Conservation (phyloP, 257 asterid species). For the Verbena officinalis region DNA sequence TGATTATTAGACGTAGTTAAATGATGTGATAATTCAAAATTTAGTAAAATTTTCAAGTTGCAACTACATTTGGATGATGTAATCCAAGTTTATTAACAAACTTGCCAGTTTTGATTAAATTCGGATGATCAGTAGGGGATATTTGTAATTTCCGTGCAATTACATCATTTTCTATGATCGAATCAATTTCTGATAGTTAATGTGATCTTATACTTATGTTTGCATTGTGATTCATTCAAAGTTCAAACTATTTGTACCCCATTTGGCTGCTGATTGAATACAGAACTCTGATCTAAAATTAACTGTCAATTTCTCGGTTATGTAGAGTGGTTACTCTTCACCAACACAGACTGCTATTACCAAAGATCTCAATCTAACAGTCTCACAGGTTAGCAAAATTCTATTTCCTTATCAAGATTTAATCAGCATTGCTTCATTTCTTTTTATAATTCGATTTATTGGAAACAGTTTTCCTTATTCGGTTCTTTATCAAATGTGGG, state of each 20-base stretch:
- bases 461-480: slow-evolving; percentile 77
- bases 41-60: too few species aligned
- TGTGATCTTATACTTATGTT: not conserved
- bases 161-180: not conserved
- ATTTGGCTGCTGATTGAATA: slow-evolving; percentile 3
- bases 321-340: slow-evolving; percentile 87
- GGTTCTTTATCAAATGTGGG: slow-evolving; percentile 96
- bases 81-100: too few species aligned
- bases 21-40: too few species aligned
- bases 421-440: not conserved
- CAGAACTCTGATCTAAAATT: slow-evolving; percentile 1
- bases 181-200: not conserved
- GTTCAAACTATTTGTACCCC: not conserved
- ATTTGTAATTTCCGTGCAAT: too few species aligned
- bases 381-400: slow-evolving; percentile 66
- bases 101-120: too few species aligned
- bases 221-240: not conserved
- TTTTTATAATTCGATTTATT: slow-evolving; percentile 25
- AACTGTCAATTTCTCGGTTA: slow-evolving; percentile 31
- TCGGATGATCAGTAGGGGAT: too few species aligned
- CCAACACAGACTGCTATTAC: slow-evolving; percentile 78
- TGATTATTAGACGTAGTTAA: too few species aligned
- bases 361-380: slow-evolving; percentile 70
- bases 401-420: slow-evolving; percentile 17
- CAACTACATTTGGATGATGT: too few species aligned